Evolutionary conservation across 2,329 filamentous ascomycete genomes (phyloP), one percentile per base, ranked within the genome.

Genomic region (Thielaviopsis euricoi): DNA sequence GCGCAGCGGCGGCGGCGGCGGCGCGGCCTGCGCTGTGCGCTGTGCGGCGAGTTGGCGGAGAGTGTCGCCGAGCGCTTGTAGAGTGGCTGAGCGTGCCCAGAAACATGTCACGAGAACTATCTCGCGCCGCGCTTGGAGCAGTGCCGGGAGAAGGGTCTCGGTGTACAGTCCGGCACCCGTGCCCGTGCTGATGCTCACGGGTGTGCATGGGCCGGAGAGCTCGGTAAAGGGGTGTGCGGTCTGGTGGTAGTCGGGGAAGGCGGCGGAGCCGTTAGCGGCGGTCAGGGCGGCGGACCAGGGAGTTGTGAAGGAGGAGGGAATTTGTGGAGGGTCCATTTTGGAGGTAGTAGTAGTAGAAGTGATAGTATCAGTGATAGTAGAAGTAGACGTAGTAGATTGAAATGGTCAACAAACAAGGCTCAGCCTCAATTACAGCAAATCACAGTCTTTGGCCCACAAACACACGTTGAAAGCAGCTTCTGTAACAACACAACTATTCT

Each of bases 61-160:
- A 0, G 81, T 73, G 3, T 77, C 70, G 46, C 72, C 74, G 13
- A 93, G 71, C 0, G 75, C 75, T 3, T 76, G 71, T 19, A 83
- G 73, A 0, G 81, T 83, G 1, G 75, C 69, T 0, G 86, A 90
- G 0, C 73, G 71, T 0, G 87, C 82, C 86, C 87, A 90, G 70
- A 90, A 93, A 68, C 87, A 91, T 9, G 87, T 91, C 6, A 89
- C 85, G 49, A 93, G 75, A 60, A 89, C 79, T 26, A 90, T 72
- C 64, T 89, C 86, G 53, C 75, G 70, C 40, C 76, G 72, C 2
- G 86, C 82, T 0, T 70, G 66, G 4, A 79, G 70, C 3, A 90
- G 76, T 9, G 81, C 79, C 1, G 85, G 80, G 0, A 84, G 69
- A 6, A 89, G 72, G 3, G 73, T 70, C 46, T 73, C 70, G 0